Evolutionary conservation across 202 grass and related monocot species (phyloP).

Genomic region (Panicum hallii): DNA sequence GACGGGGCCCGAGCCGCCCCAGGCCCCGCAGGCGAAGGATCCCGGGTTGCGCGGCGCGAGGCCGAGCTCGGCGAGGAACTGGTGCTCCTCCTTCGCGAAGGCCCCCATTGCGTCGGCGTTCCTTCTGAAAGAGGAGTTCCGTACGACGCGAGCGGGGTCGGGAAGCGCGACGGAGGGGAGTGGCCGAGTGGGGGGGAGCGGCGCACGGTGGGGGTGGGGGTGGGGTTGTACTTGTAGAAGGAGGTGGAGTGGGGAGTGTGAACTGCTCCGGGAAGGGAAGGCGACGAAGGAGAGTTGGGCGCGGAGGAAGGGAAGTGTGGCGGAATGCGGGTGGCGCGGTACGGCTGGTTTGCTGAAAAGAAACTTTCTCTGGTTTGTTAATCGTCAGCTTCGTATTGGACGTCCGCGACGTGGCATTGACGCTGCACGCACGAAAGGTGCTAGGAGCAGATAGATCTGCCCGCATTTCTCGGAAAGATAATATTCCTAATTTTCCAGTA

Average conservation of each 20-base stretch:
- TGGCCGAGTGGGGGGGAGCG: neutral
- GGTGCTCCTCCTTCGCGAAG: conserved; percentile 74
- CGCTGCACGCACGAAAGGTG: too few species aligned
- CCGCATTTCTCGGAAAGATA: too few species aligned
- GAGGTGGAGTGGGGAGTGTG: conserved; percentile 47
- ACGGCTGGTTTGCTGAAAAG: neutral
- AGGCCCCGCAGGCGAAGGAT: conserved; percentile 70
- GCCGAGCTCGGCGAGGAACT: conserved; percentile 96
- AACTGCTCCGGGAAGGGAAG: conserved; percentile 35
- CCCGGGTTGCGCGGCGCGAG: conserved; percentile 79
- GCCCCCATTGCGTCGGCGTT: conserved; percentile 51
- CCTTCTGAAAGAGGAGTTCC: neutral
- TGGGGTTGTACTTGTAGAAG: conserved; percentile 33
- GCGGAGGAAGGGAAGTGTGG: neutral
- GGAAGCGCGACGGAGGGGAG: neutral
- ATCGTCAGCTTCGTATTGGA: neutral
- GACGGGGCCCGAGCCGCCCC: conserved; percentile 71
- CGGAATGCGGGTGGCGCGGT: too few species aligned
- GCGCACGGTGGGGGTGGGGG: neutral
- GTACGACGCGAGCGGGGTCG: neutral
- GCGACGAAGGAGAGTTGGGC: neutral
- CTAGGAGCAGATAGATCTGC: neutral
- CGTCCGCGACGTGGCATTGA: neutral
- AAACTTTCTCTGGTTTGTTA: neutral
- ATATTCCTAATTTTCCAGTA: too few species aligned